Evolutionary conservation across 495 filamentous ascomycete species (phyloP).

Genomic region (Penicillium bovifimosum): DNA sequence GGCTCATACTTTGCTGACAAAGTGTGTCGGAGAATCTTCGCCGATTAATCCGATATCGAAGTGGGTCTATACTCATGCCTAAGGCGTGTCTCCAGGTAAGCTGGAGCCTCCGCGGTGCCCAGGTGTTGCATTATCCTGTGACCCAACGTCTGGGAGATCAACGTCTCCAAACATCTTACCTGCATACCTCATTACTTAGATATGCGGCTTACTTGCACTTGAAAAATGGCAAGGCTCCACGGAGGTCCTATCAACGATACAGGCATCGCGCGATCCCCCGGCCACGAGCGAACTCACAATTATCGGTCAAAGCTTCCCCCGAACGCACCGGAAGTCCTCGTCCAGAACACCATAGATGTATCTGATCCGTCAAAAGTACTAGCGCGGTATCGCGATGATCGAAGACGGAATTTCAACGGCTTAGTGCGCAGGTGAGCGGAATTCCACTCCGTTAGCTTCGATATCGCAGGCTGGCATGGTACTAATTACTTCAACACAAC

Average conservation of each 20-base stretch:
- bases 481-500: slow-evolving; percentile 8
- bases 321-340: slow-evolving; percentile 45
- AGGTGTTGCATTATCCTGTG: background rate
- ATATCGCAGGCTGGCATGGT: background rate
- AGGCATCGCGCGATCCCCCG: slow-evolving; percentile 23
- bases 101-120: slow-evolving; percentile 3
- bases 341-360: slow-evolving; percentile 45
- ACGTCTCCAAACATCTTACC: background rate
- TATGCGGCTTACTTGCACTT: slow-evolving; percentile 8
- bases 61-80: slow-evolving; percentile 7
- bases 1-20: background rate
- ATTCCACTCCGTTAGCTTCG: slow-evolving; percentile 5
- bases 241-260: slow-evolving; percentile 41
- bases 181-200: background rate
- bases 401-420: slow-evolving; percentile 46
- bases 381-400: slow-evolving; percentile 45
- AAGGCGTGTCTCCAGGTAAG: slow-evolving; percentile 26
- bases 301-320: slow-evolving; percentile 42
- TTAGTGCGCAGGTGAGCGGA: slow-evolving; percentile 46
- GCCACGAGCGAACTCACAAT: slow-evolving; percentile 27
- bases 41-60: slow-evolving; percentile 2
- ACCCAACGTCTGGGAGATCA: background rate
- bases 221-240: slow-evolving; percentile 44
- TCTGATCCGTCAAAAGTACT: slow-evolving; percentile 42
- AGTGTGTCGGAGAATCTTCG: background rate